These are phyloP conservation scores for Phoenix roebelenii DNA, from an alignment of 176 grass and related monocot genomes.

Conservation along the genomic window DNA sequence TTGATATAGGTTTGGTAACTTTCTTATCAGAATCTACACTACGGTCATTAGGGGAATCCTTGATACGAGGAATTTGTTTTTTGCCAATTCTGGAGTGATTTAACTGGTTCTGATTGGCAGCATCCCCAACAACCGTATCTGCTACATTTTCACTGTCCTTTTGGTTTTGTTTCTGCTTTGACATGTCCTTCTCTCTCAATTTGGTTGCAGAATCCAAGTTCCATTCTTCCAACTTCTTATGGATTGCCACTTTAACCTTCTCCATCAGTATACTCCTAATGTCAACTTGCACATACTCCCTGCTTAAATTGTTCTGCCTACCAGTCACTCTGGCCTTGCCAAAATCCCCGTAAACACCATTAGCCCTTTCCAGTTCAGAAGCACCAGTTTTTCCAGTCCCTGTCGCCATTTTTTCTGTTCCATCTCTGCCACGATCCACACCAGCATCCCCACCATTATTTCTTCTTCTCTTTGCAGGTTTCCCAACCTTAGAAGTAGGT, in stretches of 20 bases:
- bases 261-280: constrained; percentile 31
- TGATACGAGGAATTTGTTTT: too few relatives aligned
- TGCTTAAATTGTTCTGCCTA: constrained; percentile 32
- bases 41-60: constrained; percentile 10
- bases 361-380: constrained; percentile 11
- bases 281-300: constrained; percentile 47
- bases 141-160: constrained; percentile 20
- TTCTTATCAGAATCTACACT: constrained; percentile 10
- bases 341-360: constrained; percentile 18
- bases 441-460: constrained; percentile 26
- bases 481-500: constrained; percentile 29
- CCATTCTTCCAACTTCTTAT: constrained; percentile 32
- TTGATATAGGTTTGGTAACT: constrained; percentile 16
- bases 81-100: constrained; percentile 20
- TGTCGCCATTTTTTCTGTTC: constrained; percentile 27
- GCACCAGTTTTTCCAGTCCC: constrained; percentile 26
- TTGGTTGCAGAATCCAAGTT: constrained; percentile 19
- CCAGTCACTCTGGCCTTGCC: neutral
- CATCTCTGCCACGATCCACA: constrained; percentile 31
- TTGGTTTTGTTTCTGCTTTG: constrained; percentile 13
- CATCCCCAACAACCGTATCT: constrained; percentile 8
- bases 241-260: constrained; percentile 31
- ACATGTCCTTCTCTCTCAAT: constrained; percentile 8
- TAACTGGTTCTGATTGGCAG: constrained; percentile 24
- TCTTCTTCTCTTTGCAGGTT: constrained; percentile 39